Evolutionary conservation across 495 filamentous ascomycete species (phyloP).

Genomic region (Massariosphaeria phaeospora): DNA sequence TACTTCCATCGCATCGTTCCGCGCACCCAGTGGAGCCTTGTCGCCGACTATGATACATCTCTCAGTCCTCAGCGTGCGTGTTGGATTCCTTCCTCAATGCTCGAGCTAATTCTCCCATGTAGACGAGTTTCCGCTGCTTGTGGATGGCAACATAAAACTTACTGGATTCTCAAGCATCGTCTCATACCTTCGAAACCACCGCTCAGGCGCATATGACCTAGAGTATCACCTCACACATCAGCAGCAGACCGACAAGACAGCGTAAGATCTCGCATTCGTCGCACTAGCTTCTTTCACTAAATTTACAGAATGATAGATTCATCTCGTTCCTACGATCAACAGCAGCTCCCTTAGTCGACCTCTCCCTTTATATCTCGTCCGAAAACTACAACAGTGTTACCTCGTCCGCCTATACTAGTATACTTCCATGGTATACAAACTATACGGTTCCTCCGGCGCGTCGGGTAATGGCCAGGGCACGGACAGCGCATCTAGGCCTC

Average conservation of each 20-base stretch:
- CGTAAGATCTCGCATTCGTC: slow-evolving; percentile 40
- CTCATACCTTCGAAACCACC: slow-evolving; percentile 52
- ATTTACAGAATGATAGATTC: slow-evolving; percentile 3
- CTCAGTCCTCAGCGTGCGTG: slow-evolving; percentile 61
- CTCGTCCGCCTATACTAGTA: slow-evolving; percentile 65
- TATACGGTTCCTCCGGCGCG: slow-evolving; percentile 69
- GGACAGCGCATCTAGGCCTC: slow-evolving; percentile 71
- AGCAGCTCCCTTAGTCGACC: slow-evolving; percentile 37
- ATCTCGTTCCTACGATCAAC: slow-evolving; percentile 31
- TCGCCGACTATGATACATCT: slow-evolving; percentile 69
- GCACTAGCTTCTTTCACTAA: background rate
- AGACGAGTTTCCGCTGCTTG: slow-evolving; percentile 73
- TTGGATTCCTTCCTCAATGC: slow-evolving; percentile 3
- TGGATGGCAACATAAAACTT: slow-evolving; percentile 58
- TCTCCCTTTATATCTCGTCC: slow-evolving; percentile 73
- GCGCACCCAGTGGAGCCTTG: slow-evolving; percentile 60
- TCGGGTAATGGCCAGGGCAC: slow-evolving; percentile 60
- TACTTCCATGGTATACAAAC: slow-evolving; percentile 77
- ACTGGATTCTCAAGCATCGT: slow-evolving; percentile 71
- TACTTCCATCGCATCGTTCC: slow-evolving; percentile 54
- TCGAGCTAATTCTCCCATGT: background rate
- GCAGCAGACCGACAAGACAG: slow-evolving; percentile 51
- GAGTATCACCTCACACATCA: slow-evolving; percentile 47
- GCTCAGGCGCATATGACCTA: slow-evolving; percentile 49
- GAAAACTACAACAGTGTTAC: slow-evolving; percentile 73